These are phyloP conservation scores for Diaporthe citrichinensis DNA, from an alignment of 2,329 filamentous ascomycete species.

Conservation along the genomic window DNA sequence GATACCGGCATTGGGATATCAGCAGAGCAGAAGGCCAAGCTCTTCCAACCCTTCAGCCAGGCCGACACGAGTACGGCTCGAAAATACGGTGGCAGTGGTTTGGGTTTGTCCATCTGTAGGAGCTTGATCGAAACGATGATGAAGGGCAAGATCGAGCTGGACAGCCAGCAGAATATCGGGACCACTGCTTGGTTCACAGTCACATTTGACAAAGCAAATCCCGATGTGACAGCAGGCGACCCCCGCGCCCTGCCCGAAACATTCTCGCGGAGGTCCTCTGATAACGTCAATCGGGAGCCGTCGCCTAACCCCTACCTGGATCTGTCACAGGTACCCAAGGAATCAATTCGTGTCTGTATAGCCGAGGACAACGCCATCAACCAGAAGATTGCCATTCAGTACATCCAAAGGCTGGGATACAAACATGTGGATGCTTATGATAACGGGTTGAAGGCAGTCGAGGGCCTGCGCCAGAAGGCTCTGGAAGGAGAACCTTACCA, in stretches of 20 bases:
- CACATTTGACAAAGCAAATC: conserved; percentile 84
- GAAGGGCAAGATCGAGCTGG: conserved; percentile 85
- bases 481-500: conserved; percentile 84
- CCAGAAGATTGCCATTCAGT: conserved; percentile 92
- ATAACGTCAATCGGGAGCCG: conserved; percentile 52
- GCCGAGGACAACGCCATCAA: conserved; percentile 97
- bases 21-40: conserved; percentile 82
- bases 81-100: conserved; percentile 91
- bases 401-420: conserved; percentile 88
- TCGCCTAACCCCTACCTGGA: conserved; percentile 69
- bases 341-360: conserved; percentile 89
- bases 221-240: conserved; percentile 71
- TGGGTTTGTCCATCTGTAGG: conserved; percentile 95
- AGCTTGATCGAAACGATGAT: conserved; percentile 94
- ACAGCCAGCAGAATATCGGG: conserved; percentile 80
- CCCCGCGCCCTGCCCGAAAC: conserved; percentile 39
- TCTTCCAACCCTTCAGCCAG: conserved; percentile 94
- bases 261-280: conserved; percentile 42
- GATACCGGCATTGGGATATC: conserved; percentile 95
- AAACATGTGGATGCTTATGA: conserved; percentile 86
- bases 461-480: conserved; percentile 83
- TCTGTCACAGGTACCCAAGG: conserved; percentile 80
- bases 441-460: conserved; percentile 89
- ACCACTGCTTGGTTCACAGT: conserved; percentile 85
- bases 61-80: conserved; percentile 91